Evolutionary conservation across 305 asterid genomes (phyloP).

Genomic region (Solanum aculeatissimum): DNA sequence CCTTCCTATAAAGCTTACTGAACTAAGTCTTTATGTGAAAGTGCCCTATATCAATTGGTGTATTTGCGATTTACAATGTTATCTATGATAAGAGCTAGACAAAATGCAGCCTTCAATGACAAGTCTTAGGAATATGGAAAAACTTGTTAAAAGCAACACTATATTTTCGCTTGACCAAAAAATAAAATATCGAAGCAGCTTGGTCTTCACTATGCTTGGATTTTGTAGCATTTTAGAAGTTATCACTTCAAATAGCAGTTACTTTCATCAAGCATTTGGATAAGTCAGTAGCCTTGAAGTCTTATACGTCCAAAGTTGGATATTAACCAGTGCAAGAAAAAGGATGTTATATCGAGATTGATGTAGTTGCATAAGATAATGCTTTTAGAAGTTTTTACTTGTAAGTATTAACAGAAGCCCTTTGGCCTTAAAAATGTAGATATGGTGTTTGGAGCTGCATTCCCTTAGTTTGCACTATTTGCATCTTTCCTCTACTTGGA

Average conservation of each 20-base stretch:
- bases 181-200: background rate
- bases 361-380: background rate
- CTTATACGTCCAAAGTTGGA: background rate
- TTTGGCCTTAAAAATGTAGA: background rate
- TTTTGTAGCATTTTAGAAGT: background rate
- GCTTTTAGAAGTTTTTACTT: background rate
- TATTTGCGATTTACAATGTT: background rate
- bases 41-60: background rate
- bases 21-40: background rate
- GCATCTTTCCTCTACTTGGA: background rate
- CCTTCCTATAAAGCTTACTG: background rate
- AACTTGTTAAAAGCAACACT: background rate
- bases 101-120: background rate
- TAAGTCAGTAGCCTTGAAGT: background rate
- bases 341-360: background rate
- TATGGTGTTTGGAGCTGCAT: background rate
- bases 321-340: background rate
- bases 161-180: too few relatives aligned
- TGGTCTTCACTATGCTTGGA: background rate
- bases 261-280: background rate
- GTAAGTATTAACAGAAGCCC: background rate
- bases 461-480: background rate
- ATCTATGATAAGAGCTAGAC: background rate
- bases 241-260: background rate
- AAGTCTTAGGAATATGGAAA: background rate